phyloP scores from a whole-genome alignment of 2,329 filamentous ascomycete genomes.

The Ophiostoma quercus region DNA sequence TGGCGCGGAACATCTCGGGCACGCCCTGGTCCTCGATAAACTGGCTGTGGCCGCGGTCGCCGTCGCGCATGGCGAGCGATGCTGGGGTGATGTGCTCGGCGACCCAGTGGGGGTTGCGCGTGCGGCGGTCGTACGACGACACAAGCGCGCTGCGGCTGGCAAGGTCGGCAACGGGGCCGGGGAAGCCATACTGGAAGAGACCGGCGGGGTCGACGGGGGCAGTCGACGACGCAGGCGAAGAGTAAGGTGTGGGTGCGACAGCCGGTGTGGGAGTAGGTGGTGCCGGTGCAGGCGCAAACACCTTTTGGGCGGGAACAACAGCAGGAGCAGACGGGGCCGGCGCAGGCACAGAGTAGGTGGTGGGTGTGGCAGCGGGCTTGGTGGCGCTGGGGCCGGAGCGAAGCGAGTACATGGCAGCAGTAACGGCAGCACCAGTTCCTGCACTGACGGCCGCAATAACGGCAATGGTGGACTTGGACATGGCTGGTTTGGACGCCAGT shows the following conservation, averaged over 20 bases:
- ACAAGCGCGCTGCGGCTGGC: conserved; percentile 70
- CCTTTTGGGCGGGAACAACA: conserved; percentile 55
- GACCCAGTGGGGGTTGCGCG: conserved; percentile 90
- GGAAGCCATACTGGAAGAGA: conserved; percentile 83
- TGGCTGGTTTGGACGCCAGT: conserved; percentile 34
- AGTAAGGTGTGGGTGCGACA: conserved; percentile 37
- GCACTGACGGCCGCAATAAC: conserved; percentile 71
- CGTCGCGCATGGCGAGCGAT: conserved; percentile 68
- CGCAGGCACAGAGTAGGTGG: neutral
- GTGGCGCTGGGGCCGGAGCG: conserved; percentile 43
- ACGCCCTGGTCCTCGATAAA: conserved; percentile 79
- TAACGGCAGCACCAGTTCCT: conserved; percentile 69
- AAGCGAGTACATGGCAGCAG: conserved; percentile 61
- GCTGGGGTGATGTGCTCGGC: conserved; percentile 91
- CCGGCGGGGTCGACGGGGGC: conserved; percentile 66
- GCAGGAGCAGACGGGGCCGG: conserved; percentile 33
- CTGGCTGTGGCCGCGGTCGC: conserved; percentile 74
- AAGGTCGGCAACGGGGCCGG: conserved; percentile 80
- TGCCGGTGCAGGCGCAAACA: conserved; percentile 35
- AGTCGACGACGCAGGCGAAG: conserved; percentile 42
- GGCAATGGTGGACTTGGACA: conserved; percentile 75
- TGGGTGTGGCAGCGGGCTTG: conserved; percentile 35
- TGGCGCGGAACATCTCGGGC: conserved; percentile 81
- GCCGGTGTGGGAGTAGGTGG: conserved; percentile 29
- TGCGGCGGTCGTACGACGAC: conserved; percentile 84